A percentile compares a stretch with the other conserved stretches of the same genome.
Evolutionary conservation across 495 filamentous ascomycete genomes (phyloP).

Genomic region (Neurospora sp.): DNA sequence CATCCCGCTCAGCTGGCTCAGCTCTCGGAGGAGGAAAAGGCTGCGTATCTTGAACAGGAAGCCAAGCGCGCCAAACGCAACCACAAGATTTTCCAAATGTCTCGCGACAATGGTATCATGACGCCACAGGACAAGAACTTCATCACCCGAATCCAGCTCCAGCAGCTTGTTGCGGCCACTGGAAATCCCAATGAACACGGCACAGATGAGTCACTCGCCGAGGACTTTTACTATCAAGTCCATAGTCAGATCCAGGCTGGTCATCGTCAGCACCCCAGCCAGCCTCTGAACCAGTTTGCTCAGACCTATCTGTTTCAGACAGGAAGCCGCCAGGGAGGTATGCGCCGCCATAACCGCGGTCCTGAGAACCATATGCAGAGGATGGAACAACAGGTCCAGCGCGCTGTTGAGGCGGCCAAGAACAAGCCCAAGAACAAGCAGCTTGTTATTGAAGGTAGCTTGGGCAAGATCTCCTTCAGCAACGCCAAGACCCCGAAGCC

Average conservation of each 20-base stretch:
- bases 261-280: conserved; percentile 74
- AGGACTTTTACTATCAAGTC: conserved; percentile 99
- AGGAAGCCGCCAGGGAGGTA: conserved; percentile 62
- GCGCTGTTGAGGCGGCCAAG: conserved; percentile 94
- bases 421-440: conserved; percentile 95
- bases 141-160: conserved; percentile 93
- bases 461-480: conserved; percentile 98
- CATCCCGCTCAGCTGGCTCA: conserved; percentile 66
- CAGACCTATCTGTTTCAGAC: conserved; percentile 97
- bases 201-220: conserved; percentile 65
- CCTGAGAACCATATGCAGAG: conserved; percentile 94
- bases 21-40: conserved; percentile 68
- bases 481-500: conserved; percentile 95
- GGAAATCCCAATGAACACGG: conserved; percentile 74
- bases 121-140: conserved; percentile 99
- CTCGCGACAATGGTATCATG: conserved; percentile 94
- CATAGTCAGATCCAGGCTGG: conserved; percentile 86
- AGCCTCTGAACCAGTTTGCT: conserved; percentile 89
- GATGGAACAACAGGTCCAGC: conserved; percentile 98
- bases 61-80: conserved; percentile 94
- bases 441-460: conserved; percentile 93
- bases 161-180: conserved; percentile 86
- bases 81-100: conserved; percentile 92
- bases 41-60: conserved; percentile 75
- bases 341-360: conserved; percentile 62